These are phyloP conservation scores for Beta vulgaris DNA, from an alignment of 148 eudicot genomes.

Conservation along the genomic window DNA sequence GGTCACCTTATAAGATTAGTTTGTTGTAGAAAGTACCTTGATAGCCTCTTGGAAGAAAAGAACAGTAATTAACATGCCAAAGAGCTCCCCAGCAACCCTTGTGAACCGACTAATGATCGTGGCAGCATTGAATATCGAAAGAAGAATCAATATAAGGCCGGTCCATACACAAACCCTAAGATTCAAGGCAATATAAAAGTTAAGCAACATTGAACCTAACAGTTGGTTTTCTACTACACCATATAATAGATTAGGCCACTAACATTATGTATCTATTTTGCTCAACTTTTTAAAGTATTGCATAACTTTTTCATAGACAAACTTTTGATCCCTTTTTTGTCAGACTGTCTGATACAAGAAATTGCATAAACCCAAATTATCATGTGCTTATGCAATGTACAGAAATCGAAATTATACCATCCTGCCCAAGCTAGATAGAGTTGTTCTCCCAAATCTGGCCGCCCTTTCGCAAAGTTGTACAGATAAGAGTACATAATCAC, in stretches of 20 bases:
- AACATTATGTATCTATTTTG: too few relatives aligned
- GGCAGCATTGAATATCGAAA: conserved; percentile 53
- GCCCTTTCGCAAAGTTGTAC: conserved; percentile 55
- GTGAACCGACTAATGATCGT: conserved; percentile 56
- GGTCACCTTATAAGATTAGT: not conserved
- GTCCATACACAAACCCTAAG: conserved; percentile 79
- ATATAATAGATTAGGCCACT: too few relatives aligned
- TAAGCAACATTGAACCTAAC: not conserved
- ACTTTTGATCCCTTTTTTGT: too few relatives aligned
- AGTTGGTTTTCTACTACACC: too few relatives aligned
- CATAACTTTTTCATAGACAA: not conserved
- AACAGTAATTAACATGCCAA: conserved; percentile 66
- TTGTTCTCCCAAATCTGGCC: conserved; percentile 41
- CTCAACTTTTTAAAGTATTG: too few relatives aligned
- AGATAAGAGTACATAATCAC: conserved; percentile 71
- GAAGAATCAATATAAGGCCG: conserved; percentile 45
- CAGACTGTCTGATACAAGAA: too few relatives aligned
- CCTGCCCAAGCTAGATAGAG: conserved; percentile 71
- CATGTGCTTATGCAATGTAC: too few relatives aligned
- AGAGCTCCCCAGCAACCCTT: conserved; percentile 65
- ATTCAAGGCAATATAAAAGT: not conserved
- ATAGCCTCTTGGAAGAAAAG: conserved; percentile 75
- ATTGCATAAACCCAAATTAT: too few relatives aligned
- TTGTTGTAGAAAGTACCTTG: conserved; percentile 33
- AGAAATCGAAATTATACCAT: conserved; percentile 49